Evolutionary conservation across 306 rosid genomes (phyloP), one percentile per base, ranked within the genome.

Genomic region (Lathyrus sativus): DNA sequence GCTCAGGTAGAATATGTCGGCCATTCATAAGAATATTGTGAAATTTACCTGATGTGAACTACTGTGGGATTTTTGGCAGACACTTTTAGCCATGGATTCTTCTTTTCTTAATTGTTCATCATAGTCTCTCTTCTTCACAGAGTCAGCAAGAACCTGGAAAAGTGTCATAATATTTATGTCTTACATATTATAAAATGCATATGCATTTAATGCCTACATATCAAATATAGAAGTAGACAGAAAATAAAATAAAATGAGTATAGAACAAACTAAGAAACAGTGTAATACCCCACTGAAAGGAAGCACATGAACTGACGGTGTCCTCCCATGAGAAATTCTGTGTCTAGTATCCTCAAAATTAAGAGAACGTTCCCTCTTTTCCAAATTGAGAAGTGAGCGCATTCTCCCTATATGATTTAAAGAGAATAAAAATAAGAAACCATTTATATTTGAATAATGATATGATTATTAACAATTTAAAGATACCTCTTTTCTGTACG

Each of bases 71-170:
- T 74, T 85, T 79, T 88, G 96, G 83, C 97, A 95, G 72, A 95
- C 99, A 83, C 88, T 91, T 74, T 66, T 87, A 44, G 92, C 87
- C 92, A 76, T 85, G 48, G 79, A 85, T 75, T 95, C 99, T 85
- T 95, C 91, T 89, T 87, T 95, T 73, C 91, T 85, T 79, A 95
- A 79, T 74, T 88, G 92, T 82, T 91, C 97, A 70, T 95, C 99
- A 81, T 95, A 95, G 73, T 95, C 97, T 80, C 82, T 80, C 79
- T 85, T 95, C 86, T 88, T 95, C 55, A 75, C 68, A 26, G 78
- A 78, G 76, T 95, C 99, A 24, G 97, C 88, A 80, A 95, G 99
- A 70, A 95, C 96, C 99, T 95, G 77, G 75, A 67, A 70, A 72
- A 11, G 28, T 17, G 63, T 37, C 48, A 73, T 33, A 45, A 37